Evolutionary conservation across 1,139 yeast genomes (phyloP).

Genomic region (Sporopachydermia cereana): DNA sequence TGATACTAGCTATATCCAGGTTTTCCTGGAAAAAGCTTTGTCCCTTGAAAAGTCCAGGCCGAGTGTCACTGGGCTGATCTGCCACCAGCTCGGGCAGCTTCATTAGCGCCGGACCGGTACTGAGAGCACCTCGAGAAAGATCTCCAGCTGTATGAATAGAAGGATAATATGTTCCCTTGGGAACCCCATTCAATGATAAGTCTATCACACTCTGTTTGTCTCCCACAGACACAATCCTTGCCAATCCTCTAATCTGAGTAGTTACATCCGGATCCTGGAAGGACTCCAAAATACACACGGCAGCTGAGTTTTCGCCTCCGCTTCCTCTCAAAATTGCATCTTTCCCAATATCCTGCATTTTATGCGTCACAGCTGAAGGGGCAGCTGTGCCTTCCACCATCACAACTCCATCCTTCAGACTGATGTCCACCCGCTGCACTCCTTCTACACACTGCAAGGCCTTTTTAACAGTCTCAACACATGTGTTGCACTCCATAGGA

Average conservation of each 20-base stretch:
- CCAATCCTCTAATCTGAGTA: conserved; percentile 75
- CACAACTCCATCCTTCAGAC: conserved; percentile 45
- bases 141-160: conserved; percentile 63
- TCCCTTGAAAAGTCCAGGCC: conserved; percentile 32
- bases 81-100: conserved; percentile 28
- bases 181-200: conserved; percentile 61
- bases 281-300: conserved; percentile 79
- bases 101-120: conserved; percentile 52
- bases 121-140: conserved; percentile 57
- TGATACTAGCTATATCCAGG: conserved; percentile 47
- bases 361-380: conserved; percentile 55
- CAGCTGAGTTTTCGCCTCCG: conserved; percentile 80
- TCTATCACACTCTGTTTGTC: conserved; percentile 48
- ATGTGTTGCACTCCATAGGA: conserved; percentile 60
- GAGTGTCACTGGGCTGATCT: conserved; percentile 23
- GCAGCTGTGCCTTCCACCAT: conserved; percentile 53
- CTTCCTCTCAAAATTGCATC: conserved; percentile 92
- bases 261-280: conserved; percentile 37
- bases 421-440: conserved; percentile 37
- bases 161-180: conserved; percentile 55
- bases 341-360: conserved; percentile 61
- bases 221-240: conserved; percentile 67
- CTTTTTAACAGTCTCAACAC: conserved; percentile 47
- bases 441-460: conserved; percentile 38
- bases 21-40: conserved; percentile 48